phyloP scores from a whole-genome alignment of 495 filamentous ascomycete genomes.

The Chaetomium tenue region DNA sequence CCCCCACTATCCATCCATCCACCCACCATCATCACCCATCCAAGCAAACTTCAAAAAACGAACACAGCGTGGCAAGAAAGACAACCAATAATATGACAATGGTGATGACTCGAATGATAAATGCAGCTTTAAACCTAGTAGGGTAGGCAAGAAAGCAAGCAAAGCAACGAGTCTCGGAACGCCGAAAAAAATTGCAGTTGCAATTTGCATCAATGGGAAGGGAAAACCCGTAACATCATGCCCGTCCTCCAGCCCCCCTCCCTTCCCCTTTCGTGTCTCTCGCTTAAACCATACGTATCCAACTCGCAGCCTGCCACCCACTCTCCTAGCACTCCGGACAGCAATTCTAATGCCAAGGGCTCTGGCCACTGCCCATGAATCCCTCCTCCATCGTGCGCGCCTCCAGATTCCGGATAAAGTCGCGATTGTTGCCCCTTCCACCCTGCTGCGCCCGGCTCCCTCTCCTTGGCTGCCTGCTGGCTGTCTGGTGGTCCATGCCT shows the following conservation, averaged over 20 bases:
- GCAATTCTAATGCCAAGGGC: slow-evolving; percentile 50
- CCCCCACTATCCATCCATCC: too few species aligned
- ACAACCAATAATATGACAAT: background rate
- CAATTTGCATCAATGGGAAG: background rate
- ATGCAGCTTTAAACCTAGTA: background rate
- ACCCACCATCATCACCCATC: background rate
- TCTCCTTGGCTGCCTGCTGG: slow-evolving; percentile 70
- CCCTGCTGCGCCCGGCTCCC: slow-evolving; percentile 67
- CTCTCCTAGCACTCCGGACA: background rate
- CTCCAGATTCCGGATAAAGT: slow-evolving; percentile 92
- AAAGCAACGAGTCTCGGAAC: slow-evolving; percentile 3
- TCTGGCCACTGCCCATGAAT: slow-evolving; percentile 50
- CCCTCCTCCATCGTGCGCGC: slow-evolving; percentile 92
- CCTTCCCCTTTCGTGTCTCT: background rate
- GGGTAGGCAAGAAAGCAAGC: background rate
- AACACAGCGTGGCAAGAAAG: background rate
- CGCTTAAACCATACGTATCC: slow-evolving; percentile 2
- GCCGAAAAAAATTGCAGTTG: slow-evolving; percentile 9
- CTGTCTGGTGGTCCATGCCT: slow-evolving; percentile 44
- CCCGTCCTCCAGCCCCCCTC: background rate
- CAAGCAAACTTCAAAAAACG: background rate
- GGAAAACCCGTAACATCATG: background rate
- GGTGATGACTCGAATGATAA: background rate
- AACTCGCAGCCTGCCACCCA: background rate
- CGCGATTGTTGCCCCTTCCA: slow-evolving; percentile 59